Evolutionary conservation across 208 protist genomes (phyloP).

Genomic region (Crithidia brevicula): DNA sequence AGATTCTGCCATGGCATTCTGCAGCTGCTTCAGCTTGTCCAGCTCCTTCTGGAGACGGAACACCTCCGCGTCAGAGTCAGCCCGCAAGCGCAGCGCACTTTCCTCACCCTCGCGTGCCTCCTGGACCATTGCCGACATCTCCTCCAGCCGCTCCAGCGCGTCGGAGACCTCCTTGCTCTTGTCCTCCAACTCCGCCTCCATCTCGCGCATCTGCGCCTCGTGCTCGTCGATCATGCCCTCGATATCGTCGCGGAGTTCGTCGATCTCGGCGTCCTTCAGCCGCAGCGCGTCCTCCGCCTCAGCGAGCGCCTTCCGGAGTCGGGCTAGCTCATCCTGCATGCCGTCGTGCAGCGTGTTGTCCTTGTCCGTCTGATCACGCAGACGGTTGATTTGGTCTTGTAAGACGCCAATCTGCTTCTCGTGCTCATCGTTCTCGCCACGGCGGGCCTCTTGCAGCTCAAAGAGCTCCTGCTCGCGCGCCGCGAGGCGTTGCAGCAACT

Average conservation of each 20-base stretch:
- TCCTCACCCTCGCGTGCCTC: constrained; percentile 72
- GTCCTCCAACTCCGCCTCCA: constrained; percentile 54
- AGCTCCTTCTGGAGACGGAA: constrained; percentile 74
- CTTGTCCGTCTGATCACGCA: constrained; percentile 49
- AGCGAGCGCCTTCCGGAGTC: constrained; percentile 42
- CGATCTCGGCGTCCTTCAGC: constrained; percentile 56
- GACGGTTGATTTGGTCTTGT: constrained; percentile 62
- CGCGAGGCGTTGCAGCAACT: constrained; percentile 58
- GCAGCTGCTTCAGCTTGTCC: constrained; percentile 49
- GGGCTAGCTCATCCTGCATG: constrained; percentile 41
- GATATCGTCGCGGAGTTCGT: constrained; percentile 51
- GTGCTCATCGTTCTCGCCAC: constrained; percentile 57
- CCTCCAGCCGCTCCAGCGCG: constrained; percentile 70
- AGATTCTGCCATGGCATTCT: constrained; percentile 20
- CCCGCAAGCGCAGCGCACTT: constrained; percentile 51
- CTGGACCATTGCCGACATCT: constrained; percentile 80
- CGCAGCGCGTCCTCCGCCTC: constrained; percentile 42
- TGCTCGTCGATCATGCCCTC: constrained; percentile 61
- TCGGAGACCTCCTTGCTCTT: constrained; percentile 74
- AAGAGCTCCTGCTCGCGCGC: constrained; percentile 72
- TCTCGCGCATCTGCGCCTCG: constrained; percentile 61
- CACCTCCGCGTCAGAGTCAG: constrained; percentile 73
- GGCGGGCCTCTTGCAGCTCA: constrained; percentile 63
- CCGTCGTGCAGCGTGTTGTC: constrained; percentile 40
- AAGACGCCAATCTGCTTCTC: constrained; percentile 59